Conservation (phyloP, 331 rosid genomes). For the Pyracantha coccinea region DNA sequence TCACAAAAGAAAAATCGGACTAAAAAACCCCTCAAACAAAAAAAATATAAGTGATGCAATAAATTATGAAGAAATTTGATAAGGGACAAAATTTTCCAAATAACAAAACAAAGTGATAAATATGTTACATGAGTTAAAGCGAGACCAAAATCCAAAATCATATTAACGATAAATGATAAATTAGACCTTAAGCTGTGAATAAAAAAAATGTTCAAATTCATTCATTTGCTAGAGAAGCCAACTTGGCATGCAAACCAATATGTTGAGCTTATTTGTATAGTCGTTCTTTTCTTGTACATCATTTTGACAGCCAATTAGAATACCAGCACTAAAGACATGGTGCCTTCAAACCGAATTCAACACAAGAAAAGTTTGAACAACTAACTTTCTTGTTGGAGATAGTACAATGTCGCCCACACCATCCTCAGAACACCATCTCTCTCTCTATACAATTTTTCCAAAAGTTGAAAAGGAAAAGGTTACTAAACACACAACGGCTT, state of each 20-base stretch:
- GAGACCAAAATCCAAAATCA: too few species aligned
- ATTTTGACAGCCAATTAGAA: constrained; percentile 83
- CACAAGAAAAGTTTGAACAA: constrained; percentile 73
- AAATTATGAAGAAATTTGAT: too few species aligned
- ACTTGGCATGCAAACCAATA: constrained; percentile 87
- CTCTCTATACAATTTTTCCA: constrained; percentile 77
- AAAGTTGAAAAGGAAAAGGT: constrained; percentile 40
- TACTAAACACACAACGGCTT: too few species aligned
- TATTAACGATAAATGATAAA: too few species aligned
- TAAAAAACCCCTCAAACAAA: too few species aligned
- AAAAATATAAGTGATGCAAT: too few species aligned
- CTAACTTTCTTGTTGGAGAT: constrained; percentile 90
- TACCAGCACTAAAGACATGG: constrained; percentile 87
- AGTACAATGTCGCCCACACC: constrained; percentile 89
- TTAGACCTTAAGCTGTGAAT: constrained; percentile 81
- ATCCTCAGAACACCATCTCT: constrained; percentile 70
- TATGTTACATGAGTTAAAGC: too few species aligned
- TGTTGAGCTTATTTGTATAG: constrained; percentile 57
- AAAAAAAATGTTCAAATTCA: constrained; percentile 86
- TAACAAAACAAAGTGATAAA: too few species aligned
- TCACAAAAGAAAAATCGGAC: too few species aligned
- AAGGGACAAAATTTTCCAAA: too few species aligned
- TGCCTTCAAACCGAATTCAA: constrained; percentile 51
- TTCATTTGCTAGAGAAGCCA: constrained; percentile 94
- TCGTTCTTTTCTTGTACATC: constrained; percentile 73